phyloP scores from a whole-genome alignment of 2,329 filamentous ascomycete genomes.

The Pseudogymnoascus sp. region DNA sequence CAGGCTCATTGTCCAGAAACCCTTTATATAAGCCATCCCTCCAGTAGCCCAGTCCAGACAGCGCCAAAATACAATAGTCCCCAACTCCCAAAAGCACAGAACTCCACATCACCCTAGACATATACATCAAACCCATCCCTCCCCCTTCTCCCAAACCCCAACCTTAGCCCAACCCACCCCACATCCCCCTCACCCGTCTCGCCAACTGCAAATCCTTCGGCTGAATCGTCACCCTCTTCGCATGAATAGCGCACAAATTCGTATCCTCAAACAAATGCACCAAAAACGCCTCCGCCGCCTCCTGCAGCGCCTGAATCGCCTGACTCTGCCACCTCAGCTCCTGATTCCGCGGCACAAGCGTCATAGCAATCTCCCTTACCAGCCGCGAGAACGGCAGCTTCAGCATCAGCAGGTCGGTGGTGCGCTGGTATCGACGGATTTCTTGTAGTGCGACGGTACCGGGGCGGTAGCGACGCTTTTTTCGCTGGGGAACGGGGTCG shows the following conservation, averaged over 20 bases:
- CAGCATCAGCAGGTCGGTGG: slow-evolving; percentile 74
- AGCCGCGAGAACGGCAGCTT: slow-evolving; percentile 76
- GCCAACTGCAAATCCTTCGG: slow-evolving; percentile 97
- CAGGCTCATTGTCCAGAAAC: background rate
- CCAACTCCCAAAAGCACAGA: background rate
- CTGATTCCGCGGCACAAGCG: slow-evolving; percentile 51
- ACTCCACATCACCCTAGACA: background rate
- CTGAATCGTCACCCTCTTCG: slow-evolving; percentile 94
- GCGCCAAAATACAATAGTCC: background rate
- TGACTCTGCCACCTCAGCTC: slow-evolving; percentile 94
- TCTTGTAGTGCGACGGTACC: slow-evolving; percentile 85
- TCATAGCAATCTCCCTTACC: slow-evolving; percentile 66
- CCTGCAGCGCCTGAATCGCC: slow-evolving; percentile 85
- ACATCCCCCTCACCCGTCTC: slow-evolving; percentile 66
- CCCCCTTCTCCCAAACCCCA: background rate
- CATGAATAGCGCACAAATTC: slow-evolving; percentile 93
- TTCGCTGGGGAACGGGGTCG: slow-evolving; percentile 58
- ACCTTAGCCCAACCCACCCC: slow-evolving; percentile 57
- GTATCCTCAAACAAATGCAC: slow-evolving; percentile 95
- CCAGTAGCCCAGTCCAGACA: background rate
- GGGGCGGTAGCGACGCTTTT: slow-evolving; percentile 59
- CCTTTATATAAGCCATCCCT: background rate
- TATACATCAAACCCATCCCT: background rate
- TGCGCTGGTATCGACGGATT: slow-evolving; percentile 84
- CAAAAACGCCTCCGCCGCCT: slow-evolving; percentile 92